These are phyloP conservation scores for Hibiscus tridactylites DNA, from an alignment of 345 rosid species.

Conservation along the genomic window DNA sequence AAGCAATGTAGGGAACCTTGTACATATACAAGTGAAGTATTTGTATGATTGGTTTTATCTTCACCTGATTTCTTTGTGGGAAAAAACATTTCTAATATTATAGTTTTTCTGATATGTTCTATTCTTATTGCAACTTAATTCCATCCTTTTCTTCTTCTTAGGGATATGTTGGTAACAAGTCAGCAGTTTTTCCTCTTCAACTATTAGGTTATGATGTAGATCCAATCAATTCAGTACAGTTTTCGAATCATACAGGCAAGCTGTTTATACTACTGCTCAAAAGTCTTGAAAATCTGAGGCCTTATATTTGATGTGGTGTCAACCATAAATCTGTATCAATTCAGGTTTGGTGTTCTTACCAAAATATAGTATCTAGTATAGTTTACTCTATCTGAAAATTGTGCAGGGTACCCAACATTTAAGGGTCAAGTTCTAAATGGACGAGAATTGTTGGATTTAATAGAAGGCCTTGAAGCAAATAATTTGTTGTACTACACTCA, in stretches of 20 bases:
- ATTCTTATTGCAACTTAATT: background rate
- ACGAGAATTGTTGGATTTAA: slow-evolving; percentile 68
- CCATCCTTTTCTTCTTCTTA: slow-evolving; percentile 13
- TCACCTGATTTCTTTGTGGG: background rate
- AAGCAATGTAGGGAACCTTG: background rate
- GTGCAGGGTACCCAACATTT: slow-evolving; percentile 85
- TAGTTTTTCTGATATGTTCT: background rate
- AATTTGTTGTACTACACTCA: slow-evolving; percentile 79
- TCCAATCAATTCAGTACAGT: slow-evolving; percentile 94
- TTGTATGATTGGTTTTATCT: background rate
- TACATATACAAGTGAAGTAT: background rate
- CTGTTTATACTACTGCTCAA: slow-evolving; percentile 28
- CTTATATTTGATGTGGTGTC: slow-evolving; percentile 28
- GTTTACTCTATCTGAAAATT: slow-evolving; percentile 11
- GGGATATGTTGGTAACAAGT: slow-evolving; percentile 99
- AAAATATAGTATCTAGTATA: background rate
- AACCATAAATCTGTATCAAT: slow-evolving; percentile 27
- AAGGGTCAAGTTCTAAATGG: slow-evolving; percentile 97
- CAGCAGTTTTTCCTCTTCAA: slow-evolving; percentile 95
- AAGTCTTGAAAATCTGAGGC: slow-evolving; percentile 28
- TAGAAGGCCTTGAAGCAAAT: slow-evolving; percentile 89
- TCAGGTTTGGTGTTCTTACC: slow-evolving; percentile 15
- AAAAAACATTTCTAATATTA: background rate
- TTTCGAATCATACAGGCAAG: slow-evolving; percentile 97
- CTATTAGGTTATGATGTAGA: slow-evolving; percentile 93